Evolutionary conservation across 768 basidiomycete genomes (phyloP), one percentile per base, ranked within the genome.

Genomic region (Boletus insuetus): DNA sequence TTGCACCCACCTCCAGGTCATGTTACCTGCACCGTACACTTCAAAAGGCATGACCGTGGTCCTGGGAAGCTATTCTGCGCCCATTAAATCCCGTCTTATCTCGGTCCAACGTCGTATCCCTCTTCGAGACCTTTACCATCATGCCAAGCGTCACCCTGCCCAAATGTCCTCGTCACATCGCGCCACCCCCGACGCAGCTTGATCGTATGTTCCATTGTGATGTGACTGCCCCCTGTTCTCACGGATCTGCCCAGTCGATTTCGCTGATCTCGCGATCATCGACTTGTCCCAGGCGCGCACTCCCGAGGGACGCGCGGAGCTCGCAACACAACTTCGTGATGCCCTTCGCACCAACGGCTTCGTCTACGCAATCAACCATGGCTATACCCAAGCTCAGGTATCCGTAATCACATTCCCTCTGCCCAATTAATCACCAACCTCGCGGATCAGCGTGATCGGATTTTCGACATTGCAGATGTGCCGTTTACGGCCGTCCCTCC

Each of bases 261-360:
- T 72, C 55, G 83, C 81, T 13, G 79, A 83, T 46, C 74, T 86
- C 6, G 70, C 78, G 0, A 70, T 79, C 51, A 76, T 85, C 45
- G 82, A 85, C 58, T 62, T 85, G 14, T 73, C 81, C 2, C 71
- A 75, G 39, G 74, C 69, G 0, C 46, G 54, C 8, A 78, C 75
- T 6, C 63, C 67, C 1, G 74, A 81, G 56, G 80, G 74, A 7
- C 73, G 77, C 2, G 61, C 65, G 0, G 69, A 66, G 31, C 70
- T 84, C 2, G 76, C 76, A 1, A 46, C 63, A 7, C 72, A 79
- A 57, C 74, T 79, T 9, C 66, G 73, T 10, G 73, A 79, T 46
- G 81, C 82, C 16, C 75, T 84, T 70, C 67, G 65, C 46, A 69
- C 63, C 3, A 63, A 70, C 48, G 74, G 76, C 6, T 79, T 79